phyloP scores from a whole-genome alignment of 2,329 filamentous ascomycete genomes.

The Aspergillus sp. region DNA sequence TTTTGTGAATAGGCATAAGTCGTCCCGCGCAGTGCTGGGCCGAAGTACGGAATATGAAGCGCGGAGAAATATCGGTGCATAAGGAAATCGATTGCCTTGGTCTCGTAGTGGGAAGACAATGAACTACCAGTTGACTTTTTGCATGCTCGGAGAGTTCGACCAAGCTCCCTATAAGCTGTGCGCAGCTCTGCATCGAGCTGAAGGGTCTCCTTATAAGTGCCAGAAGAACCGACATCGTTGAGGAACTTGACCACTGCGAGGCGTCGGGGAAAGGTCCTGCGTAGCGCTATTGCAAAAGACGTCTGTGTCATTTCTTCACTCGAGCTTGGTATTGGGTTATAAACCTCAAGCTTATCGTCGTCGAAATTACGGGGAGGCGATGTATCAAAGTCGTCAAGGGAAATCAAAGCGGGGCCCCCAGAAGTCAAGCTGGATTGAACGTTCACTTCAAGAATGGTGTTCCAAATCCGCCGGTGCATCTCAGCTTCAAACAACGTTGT shows the following conservation, averaged over 20 bases:
- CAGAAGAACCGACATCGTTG: slow-evolving; percentile 23
- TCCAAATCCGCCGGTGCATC: slow-evolving; percentile 32
- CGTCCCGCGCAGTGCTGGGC: slow-evolving; percentile 18
- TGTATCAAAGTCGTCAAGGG: slow-evolving; percentile 37
- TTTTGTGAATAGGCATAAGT: slow-evolving; percentile 51
- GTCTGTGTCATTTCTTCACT: slow-evolving; percentile 31
- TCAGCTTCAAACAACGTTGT: slow-evolving; percentile 22
- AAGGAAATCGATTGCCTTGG: slow-evolving; percentile 25
- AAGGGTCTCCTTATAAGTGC: slow-evolving; percentile 25
- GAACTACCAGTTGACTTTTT: neutral
- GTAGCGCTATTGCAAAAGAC: slow-evolving; percentile 38
- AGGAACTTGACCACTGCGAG: slow-evolving; percentile 33
- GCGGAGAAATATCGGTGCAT: slow-evolving; percentile 29
- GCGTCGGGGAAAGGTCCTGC: slow-evolving; percentile 37
- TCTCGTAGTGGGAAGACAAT: slow-evolving; percentile 18
- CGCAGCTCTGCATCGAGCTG: slow-evolving; percentile 46
- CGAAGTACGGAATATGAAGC: slow-evolving; percentile 33
- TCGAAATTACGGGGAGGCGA: slow-evolving; percentile 40
- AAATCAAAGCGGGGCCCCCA: slow-evolving; percentile 37
- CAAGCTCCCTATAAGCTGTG: slow-evolving; percentile 44
- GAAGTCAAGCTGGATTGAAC: slow-evolving; percentile 38
- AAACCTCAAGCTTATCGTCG: slow-evolving; percentile 36
- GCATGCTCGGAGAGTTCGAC: slow-evolving; percentile 26
- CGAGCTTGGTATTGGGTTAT: slow-evolving; percentile 27
- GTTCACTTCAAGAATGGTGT: slow-evolving; percentile 36